A percentile compares a stretch with the other conserved stretches of the same genome.
These are phyloP conservation scores for Favolaschia claudopus DNA, from an alignment of 768 basidiomycete species.

Conservation along the genomic window DNA sequence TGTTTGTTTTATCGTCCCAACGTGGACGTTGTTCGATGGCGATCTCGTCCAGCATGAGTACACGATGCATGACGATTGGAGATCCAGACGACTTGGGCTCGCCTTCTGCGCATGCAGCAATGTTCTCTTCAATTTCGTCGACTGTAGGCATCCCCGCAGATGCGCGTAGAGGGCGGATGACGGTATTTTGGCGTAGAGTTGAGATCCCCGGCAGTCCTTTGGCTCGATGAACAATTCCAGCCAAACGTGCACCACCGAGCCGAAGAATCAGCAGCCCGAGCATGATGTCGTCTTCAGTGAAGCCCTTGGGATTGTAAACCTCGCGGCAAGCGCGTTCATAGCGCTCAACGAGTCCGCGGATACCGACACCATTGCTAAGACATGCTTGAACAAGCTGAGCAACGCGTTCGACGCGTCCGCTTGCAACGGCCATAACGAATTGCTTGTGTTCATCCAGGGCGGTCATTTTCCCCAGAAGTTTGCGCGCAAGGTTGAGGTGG, in stretches of 20 bases:
- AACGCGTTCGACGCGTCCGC: background rate
- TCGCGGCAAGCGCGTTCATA: conserved; percentile 20
- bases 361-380: conserved; percentile 6
- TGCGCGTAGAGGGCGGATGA: background rate
- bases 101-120: background rate
- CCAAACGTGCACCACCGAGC: background rate
- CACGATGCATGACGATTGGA: background rate
- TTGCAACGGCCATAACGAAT: conserved; percentile 2
- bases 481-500: background rate
- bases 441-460: conserved; percentile 5
- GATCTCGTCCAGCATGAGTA: conserved; percentile 8
- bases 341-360: conserved; percentile 16
- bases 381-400: conserved; percentile 1
- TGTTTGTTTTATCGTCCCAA: conserved; percentile 4
- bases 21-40: conserved; percentile 4
- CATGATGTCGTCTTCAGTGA: conserved; percentile 31
- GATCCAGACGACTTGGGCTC: background rate
- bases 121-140: background rate
- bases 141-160: background rate
- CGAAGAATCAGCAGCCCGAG: too few relatives aligned
- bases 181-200: background rate
- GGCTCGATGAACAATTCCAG: background rate
- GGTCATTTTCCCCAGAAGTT: background rate
- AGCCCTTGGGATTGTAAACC: conserved; percentile 30
- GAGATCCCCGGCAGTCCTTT: background rate